phyloP scores from a whole-genome alignment of 345 rosid species.

The Ceriops zippeliana region DNA sequence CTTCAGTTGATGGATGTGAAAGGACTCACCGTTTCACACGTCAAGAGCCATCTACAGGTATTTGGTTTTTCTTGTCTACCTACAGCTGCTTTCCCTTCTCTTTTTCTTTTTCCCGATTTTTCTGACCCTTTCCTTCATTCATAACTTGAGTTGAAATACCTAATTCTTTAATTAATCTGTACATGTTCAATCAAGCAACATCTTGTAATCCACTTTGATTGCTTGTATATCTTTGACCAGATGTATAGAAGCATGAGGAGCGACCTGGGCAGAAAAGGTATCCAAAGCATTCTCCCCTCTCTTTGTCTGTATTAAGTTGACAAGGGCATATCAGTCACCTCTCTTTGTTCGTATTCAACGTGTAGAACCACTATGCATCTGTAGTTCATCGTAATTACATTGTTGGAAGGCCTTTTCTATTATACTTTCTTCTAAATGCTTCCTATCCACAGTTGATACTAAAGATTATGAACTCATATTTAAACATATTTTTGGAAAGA shows the following conservation, averaged over 20 bases:
- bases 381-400: slow-evolving; percentile 6
- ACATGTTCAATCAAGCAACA: background rate
- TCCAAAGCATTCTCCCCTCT: too few relatives aligned
- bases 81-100: background rate
- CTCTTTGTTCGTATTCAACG: background rate
- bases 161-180: background rate
- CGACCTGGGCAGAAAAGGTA: slow-evolving; percentile 56
- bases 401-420: slow-evolving; percentile 12
- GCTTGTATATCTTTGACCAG: background rate
- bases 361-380: background rate
- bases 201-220: background rate
- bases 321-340: background rate
- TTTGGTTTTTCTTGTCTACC: background rate
- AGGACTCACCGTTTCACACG: slow-evolving; percentile 4
- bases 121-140: background rate
- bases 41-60: slow-evolving; percentile 4
- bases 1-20: slow-evolving; percentile 1
- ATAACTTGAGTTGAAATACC: background rate
- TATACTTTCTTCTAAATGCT: slow-evolving; percentile 40
- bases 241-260: background rate
- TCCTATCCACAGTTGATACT: slow-evolving; percentile 15
- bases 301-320: background rate
- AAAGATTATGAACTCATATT: slow-evolving; percentile 9
- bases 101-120: background rate
- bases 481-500: slow-evolving; percentile 21